A percentile compares a stretch with the other conserved stretches of the same genome.
phyloP scores from a whole-genome alignment of 2,329 filamentous ascomycete genomes.

The Fusarium heterosporum region DNA sequence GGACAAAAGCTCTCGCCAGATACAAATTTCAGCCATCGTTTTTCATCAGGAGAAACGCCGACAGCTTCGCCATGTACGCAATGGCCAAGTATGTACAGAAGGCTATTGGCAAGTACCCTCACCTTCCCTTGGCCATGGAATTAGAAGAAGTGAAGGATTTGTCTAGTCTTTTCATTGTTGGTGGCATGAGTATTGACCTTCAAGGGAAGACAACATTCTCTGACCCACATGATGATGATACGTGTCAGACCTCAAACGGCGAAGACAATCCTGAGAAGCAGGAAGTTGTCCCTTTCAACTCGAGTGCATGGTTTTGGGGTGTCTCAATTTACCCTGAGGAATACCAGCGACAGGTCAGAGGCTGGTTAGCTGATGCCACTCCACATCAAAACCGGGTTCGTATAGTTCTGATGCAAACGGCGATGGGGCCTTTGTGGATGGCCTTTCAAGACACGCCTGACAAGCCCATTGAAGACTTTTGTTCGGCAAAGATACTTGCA shows the following conservation, averaged over 20 bases:
- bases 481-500: neutral
- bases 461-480: neutral
- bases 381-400: neutral
- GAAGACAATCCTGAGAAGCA: neutral
- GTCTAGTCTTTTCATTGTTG: neutral
- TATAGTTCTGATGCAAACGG: neutral
- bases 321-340: neutral
- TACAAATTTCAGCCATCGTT: neutral
- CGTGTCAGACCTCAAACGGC: neutral
- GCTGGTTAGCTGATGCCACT: neutral
- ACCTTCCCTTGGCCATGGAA: neutral
- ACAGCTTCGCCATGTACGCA: neutral
- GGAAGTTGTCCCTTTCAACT: neutral
- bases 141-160: neutral
- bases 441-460: neutral
- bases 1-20: neutral
- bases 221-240: neutral
- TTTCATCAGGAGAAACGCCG: neutral
- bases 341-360: neutral
- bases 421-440: neutral
- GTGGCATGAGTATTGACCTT: neutral
- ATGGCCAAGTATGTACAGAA: conserved; percentile 1
- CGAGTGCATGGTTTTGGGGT: neutral
- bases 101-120: neutral
- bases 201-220: neutral